Evolutionary conservation across 1,284 basidiomycete genomes (phyloP).

Genomic region (Rhodotorula sp.): DNA sequence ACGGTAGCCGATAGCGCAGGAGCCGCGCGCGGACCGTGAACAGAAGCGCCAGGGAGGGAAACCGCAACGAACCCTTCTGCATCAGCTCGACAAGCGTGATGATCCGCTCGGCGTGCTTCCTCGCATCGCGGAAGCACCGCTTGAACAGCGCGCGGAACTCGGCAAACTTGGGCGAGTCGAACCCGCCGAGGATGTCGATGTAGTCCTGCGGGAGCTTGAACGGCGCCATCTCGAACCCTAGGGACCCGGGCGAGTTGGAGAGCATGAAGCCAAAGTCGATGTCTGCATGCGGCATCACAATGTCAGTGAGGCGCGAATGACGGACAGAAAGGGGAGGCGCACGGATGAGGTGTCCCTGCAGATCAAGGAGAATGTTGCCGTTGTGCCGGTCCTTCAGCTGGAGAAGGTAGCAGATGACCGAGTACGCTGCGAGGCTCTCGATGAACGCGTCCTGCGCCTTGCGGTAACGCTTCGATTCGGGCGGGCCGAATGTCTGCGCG

Average conservation of each 20-base stretch:
- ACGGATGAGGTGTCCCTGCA: conserved; percentile 85
- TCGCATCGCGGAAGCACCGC: conserved; percentile 87
- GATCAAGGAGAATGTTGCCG: conserved; percentile 94
- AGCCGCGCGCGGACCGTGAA: too few relatives aligned
- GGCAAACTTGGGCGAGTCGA: conserved; percentile 71
- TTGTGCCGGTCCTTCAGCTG: conserved; percentile 99
- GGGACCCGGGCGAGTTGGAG: conserved; percentile 92
- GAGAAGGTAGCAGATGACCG: conserved; percentile 88
- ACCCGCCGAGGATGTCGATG: conserved; percentile 91
- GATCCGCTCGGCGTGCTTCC: conserved; percentile 96
- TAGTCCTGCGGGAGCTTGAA: conserved; percentile 98
- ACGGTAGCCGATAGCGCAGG: too few relatives aligned
- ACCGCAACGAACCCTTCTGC: conserved; percentile 71
- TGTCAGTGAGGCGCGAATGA: not conserved
- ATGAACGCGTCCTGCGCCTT: conserved; percentile 78
- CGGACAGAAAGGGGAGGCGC: conserved; percentile 44
- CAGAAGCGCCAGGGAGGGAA: not conserved
- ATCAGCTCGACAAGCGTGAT: conserved; percentile 94
- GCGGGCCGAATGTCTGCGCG: conserved; percentile 80
- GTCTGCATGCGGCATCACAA: conserved; percentile 51
- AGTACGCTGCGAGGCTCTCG: conserved; percentile 87
- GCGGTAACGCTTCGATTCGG: conserved; percentile 82
- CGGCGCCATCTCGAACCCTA: conserved; percentile 97
- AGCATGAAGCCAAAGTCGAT: conserved; percentile 99
- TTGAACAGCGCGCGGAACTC: conserved; percentile 88